Conservation (phyloP, 768 basidiomycete species). For the Polyporus arcularius region DNA sequence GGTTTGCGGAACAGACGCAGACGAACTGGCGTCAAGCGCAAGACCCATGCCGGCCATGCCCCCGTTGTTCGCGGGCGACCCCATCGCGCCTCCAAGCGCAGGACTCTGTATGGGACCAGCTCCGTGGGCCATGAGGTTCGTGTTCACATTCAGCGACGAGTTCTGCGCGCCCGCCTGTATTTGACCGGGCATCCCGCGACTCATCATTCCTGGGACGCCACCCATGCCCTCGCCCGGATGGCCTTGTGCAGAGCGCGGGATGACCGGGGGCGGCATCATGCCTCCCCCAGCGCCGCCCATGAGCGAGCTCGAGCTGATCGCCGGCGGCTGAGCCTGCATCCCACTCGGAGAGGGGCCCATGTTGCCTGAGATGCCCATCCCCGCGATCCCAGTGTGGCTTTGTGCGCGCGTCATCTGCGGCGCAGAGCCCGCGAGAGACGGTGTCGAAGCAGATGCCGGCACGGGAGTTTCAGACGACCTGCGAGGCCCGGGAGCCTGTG, state of each 20-base stretch:
- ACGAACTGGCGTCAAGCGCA: conserved; percentile 19
- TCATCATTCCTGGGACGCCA: background rate
- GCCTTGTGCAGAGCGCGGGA: conserved; percentile 23
- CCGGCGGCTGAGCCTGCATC: conserved; percentile 9
- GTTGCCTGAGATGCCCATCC: conserved; percentile 23
- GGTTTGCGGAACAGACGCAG: conserved; percentile 23
- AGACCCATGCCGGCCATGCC: conserved; percentile 18
- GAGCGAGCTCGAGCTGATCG: conserved; percentile 21
- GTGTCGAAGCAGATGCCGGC: conserved; percentile 4
- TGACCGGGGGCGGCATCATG: conserved; percentile 42
- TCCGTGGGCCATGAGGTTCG: conserved; percentile 9
- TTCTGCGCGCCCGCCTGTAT: background rate
- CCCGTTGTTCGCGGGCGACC: conserved; percentile 14
- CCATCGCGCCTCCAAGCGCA: conserved; percentile 14
- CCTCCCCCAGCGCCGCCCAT: conserved; percentile 34
- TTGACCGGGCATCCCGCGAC: background rate
- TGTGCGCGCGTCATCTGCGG: conserved; percentile 8
- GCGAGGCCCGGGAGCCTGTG: conserved; percentile 17
- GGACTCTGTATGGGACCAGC: background rate
- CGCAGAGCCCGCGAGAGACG: background rate
- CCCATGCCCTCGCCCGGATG: conserved; percentile 3
- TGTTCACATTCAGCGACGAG: conserved; percentile 19
- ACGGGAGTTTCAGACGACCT: conserved; percentile 20
- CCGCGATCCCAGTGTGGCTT: conserved; percentile 14
- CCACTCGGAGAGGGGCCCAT: conserved; percentile 6